phyloP scores from a whole-genome alignment of 495 filamentous ascomycete species.

The Penicillium salamii region DNA sequence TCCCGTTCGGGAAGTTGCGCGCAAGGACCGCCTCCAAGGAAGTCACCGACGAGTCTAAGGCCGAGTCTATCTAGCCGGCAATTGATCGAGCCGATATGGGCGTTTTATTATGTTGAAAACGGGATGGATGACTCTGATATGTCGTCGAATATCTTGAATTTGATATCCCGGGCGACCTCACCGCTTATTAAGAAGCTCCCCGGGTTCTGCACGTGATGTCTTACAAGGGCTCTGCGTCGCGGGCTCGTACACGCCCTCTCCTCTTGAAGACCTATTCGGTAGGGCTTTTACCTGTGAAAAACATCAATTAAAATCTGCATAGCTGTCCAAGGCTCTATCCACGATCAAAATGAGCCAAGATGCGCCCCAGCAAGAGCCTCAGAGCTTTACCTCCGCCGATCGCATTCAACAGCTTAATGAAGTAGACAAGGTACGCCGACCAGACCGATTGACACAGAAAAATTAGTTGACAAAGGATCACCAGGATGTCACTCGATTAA shows the following conservation, averaged over 20 bases:
- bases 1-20: neutral
- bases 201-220: slow-evolving; percentile 25
- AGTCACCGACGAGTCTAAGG: neutral
- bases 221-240: neutral
- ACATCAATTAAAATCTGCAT: neutral
- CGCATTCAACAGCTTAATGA: slow-evolving; percentile 75
- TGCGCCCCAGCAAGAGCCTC: neutral
- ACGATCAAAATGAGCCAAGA: neutral
- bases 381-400: slow-evolving; percentile 59
- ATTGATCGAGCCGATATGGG: neutral
- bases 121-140: slow-evolving; percentile 1
- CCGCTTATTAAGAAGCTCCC: slow-evolving; percentile 14
- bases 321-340: too few species aligned
- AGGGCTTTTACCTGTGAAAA: neutral
- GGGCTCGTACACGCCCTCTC: neutral
- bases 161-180: slow-evolving; percentile 15
- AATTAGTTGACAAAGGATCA: neutral
- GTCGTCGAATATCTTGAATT: slow-evolving; percentile 5
- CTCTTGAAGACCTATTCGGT: too few species aligned
- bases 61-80: neutral
- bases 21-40: neutral
- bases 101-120: neutral
- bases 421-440: slow-evolving; percentile 61
- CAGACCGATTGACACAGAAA: too few species aligned
- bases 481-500: slow-evolving; percentile 59